phyloP scores from a whole-genome alignment of 2,329 filamentous ascomycete genomes.

The Exserohilum turcica region DNA sequence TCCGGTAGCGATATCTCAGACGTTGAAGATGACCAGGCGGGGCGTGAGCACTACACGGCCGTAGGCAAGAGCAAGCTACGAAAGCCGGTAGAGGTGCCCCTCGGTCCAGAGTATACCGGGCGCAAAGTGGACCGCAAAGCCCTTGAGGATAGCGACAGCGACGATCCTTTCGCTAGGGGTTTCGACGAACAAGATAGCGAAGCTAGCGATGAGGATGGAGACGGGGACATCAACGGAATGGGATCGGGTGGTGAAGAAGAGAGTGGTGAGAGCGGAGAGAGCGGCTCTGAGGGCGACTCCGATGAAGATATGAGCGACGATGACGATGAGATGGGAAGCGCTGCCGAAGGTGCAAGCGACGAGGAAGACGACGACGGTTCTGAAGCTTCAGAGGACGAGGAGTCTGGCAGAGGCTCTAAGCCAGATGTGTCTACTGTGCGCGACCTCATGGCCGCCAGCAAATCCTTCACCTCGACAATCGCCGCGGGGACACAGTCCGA shows the following conservation, averaged over 20 bases:
- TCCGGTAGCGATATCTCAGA: constrained; percentile 55
- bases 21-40: constrained; percentile 57
- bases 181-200: constrained; percentile 50
- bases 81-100: constrained; percentile 67
- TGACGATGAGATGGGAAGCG: constrained; percentile 54
- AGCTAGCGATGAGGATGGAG: constrained; percentile 47
- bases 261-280: constrained; percentile 42
- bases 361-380: constrained; percentile 54
- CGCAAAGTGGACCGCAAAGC: constrained; percentile 73
- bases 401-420: constrained; percentile 43
- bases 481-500: constrained; percentile 74
- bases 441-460: constrained; percentile 70
- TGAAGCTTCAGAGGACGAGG: constrained; percentile 46
- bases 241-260: constrained; percentile 9
- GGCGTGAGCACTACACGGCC: constrained; percentile 83
- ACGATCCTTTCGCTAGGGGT: constrained; percentile 54
- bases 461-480: constrained; percentile 67
- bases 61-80: constrained; percentile 87
- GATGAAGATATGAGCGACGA: constrained; percentile 44
- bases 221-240: constrained; percentile 23
- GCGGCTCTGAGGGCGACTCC: constrained; percentile 48
- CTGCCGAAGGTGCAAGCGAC: constrained; percentile 53
- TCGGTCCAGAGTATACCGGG: constrained; percentile 83
- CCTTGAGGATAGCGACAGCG: constrained; percentile 60
- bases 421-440: constrained; percentile 62